Evolutionary conservation across 176 grass and related monocot species (phyloP).

Genomic region (Miscanthus lutarioriparius): DNA sequence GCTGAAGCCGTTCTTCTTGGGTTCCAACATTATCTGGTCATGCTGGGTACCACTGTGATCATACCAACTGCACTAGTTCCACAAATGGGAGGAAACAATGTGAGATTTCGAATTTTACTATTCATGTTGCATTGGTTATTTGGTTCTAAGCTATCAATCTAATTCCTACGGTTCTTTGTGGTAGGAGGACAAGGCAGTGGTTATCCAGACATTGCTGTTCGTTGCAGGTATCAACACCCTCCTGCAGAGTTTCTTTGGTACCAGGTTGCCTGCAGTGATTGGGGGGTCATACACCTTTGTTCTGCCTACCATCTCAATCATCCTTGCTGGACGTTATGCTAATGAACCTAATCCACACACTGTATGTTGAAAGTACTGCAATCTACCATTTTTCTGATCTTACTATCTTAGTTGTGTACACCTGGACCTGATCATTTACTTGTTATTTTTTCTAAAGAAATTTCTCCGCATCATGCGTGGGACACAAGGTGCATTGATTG

Average conservation of each 20-base stretch:
- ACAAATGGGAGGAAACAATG: conserved; percentile 99
- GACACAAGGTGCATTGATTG: conserved; percentile 94
- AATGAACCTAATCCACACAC: conserved; percentile 72
- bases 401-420: conserved; percentile 16
- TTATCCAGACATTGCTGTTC: conserved; percentile 89
- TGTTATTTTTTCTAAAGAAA: conserved; percentile 56
- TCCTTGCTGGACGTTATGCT: conserved; percentile 84
- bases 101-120: conserved; percentile 35
- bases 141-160: background rate
- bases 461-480: conserved; percentile 94
- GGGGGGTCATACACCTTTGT: conserved; percentile 95
- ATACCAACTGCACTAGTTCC: conserved; percentile 99
- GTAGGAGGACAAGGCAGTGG: conserved; percentile 93
- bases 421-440: conserved; percentile 33
- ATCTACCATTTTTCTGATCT: conserved; percentile 11
- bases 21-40: conserved; percentile 97
- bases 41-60: conserved; percentile 96
- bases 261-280: conserved; percentile 87
- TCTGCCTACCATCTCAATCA: conserved; percentile 90
- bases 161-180: conserved; percentile 16
- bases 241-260: conserved; percentile 92
- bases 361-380: conserved; percentile 36
- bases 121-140: background rate
- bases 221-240: conserved; percentile 95
- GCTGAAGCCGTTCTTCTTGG: conserved; percentile 97